A percentile compares a stretch with the other conserved stretches of the same genome.
Evolutionary conservation across 2,329 filamentous ascomycete genomes (phyloP).

Genomic region (Cordyceps farinosa): DNA sequence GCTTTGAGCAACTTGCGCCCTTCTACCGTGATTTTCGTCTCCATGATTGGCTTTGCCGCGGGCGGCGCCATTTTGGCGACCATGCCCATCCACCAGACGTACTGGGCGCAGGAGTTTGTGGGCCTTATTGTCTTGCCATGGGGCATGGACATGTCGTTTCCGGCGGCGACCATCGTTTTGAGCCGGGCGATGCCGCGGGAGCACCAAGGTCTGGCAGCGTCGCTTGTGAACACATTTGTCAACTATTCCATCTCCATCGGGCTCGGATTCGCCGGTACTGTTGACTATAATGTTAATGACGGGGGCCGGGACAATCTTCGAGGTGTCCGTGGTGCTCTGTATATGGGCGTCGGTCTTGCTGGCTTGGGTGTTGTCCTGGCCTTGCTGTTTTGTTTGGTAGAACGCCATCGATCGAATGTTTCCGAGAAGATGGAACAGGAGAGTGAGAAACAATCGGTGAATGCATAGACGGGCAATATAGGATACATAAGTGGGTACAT

Average conservation of each 20-base stretch:
- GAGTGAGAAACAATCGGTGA: neutral
- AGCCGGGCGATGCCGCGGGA: conserved; percentile 42
- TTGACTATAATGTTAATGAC: conserved; percentile 41
- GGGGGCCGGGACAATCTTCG: conserved; percentile 27
- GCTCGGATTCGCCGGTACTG: conserved; percentile 59
- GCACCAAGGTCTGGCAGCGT: conserved; percentile 41
- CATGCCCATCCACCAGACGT: conserved; percentile 49
- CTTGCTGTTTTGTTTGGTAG: neutral
- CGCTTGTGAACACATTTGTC: conserved; percentile 56
- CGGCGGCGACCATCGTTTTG: conserved; percentile 55
- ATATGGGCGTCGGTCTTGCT: conserved; percentile 38
- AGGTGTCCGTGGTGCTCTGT: conserved; percentile 38
- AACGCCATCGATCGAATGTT: neutral
- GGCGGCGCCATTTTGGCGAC: conserved; percentile 40
- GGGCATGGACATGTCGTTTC: conserved; percentile 62
- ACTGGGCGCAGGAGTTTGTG: conserved; percentile 60
- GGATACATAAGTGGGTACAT: too few relatives aligned
- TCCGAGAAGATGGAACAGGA: neutral
- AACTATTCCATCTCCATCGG: conserved; percentile 63
- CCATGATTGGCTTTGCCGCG: conserved; percentile 38
- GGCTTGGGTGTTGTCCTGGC: conserved; percentile 34
- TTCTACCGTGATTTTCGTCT: conserved; percentile 38
- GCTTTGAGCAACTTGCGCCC: conserved; percentile 31
- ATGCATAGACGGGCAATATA: neutral
- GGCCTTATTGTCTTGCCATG: conserved; percentile 52